Evolutionary conservation across 139 green algal species (phyloP), one percentile per base, ranked within the genome.

Genomic region (Volvox reticuliferus): DNA sequence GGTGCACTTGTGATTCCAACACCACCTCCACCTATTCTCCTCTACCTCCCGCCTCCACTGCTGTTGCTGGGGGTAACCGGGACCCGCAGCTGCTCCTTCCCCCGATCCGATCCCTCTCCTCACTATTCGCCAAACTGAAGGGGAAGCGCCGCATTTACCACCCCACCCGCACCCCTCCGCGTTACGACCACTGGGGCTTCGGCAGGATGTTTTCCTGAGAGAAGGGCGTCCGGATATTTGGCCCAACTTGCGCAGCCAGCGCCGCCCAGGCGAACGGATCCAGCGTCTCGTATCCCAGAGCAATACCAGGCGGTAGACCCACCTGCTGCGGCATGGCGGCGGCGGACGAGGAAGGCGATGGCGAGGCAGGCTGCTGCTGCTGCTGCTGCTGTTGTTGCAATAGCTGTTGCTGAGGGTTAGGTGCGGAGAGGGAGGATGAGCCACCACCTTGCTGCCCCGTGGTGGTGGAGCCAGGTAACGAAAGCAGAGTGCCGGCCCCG

Each of bases 141-240:
- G 44, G 44, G 44, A 55, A 55, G 9, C 44, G 44, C 44, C 44
- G 9, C 44, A 55, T 55, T 55, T 55, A 55, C 44, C 44, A 55
- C 44, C 44, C 44, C 44, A 55, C 44, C 44, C 44, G 44, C 44
- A 55, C 5, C 9, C 44, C 44, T 55, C 44, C 44, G 44, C 5
- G 9, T 55, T 55, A 55, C 44, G 44, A 73, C 82, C 82, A 88
- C 82, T 88, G 82, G 32, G 84, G 84, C 44, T 89, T 89, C 19
- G 84, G 84, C 37, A 89, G 84, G 36, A 89, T 71, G 44, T 82
- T 89, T 6, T 89, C 84, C 44, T 89, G 84, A 18, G 84, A 62
- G 84, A 89, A 89, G 28, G 84, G 84, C 37, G 84, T 82, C 69
- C 69, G 37, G 37, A 89, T 89, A 67, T 30, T 18, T 14, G 69